phyloP scores from a whole-genome alignment of 73 alveolate species.

The Paramecium biaurelia region DNA sequence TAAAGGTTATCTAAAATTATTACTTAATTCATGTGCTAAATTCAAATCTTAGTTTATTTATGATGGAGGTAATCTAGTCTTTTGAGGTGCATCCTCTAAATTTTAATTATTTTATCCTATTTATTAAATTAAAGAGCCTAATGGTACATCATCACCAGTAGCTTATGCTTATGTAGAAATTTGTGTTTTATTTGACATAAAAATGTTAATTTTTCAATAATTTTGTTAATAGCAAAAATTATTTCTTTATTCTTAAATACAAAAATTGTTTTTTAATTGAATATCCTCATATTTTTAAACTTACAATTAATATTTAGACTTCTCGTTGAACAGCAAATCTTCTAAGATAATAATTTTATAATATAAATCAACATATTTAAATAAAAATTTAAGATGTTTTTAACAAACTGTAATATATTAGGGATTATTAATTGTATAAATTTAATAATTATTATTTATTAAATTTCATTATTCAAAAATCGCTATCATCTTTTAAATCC shows the following conservation, averaged over 20 bases:
- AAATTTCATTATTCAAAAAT: neutral
- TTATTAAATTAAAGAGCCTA: neutral
- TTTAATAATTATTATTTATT: no score
- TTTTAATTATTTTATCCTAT: neutral
- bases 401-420: neutral
- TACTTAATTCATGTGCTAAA: neutral
- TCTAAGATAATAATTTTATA: no score
- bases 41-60: neutral
- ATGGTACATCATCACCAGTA: neutral
- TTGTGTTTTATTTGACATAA: neutral
- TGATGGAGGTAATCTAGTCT: conserved; percentile 6
- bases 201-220: neutral
- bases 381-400: neutral
- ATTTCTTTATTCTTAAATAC: neutral
- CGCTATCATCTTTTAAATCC: neutral
- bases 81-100: neutral
- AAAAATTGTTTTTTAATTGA: neutral
- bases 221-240: neutral
- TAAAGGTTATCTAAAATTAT: neutral
- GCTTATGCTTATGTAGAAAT: neutral
- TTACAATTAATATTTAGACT: no score
- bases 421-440: neutral
- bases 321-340: neutral
- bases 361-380: neutral
- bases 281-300: neutral